These are phyloP conservation scores for Nannochloris sp. DNA, from an alignment of 139 green algal species.

Conservation along the genomic window DNA sequence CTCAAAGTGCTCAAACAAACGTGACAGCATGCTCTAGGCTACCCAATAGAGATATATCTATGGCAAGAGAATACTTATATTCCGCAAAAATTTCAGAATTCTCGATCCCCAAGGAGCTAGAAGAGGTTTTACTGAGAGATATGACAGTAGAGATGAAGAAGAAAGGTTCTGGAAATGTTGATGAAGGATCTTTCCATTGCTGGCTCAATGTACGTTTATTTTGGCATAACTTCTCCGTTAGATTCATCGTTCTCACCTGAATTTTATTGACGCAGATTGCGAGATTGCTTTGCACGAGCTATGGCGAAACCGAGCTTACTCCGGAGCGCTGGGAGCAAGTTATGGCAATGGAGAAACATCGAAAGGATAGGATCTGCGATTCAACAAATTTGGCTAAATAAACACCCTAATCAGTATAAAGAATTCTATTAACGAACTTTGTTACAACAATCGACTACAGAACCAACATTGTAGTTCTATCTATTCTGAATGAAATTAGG, in stretches of 20 bases:
- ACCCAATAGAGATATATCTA: slow-evolving; percentile 12
- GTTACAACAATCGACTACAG: no score
- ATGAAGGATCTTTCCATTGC: slow-evolving; percentile 21
- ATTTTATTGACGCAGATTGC: slow-evolving; percentile 3
- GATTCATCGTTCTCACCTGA: neutral
- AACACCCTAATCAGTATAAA: neutral
- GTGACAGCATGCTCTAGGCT: neutral
- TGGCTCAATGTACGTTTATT: slow-evolving; percentile 30
- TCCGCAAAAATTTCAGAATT: slow-evolving; percentile 20
- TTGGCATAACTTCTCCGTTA: neutral
- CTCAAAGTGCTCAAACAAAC: slow-evolving; percentile 8
- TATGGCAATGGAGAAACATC: slow-evolving; percentile 21
- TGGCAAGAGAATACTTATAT: slow-evolving; percentile 24
- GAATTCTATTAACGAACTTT: no score
- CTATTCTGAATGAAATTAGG: no score
- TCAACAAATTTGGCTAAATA: neutral
- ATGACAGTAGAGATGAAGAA: slow-evolving; percentile 23
- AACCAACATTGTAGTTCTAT: no score
- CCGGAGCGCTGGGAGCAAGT: slow-evolving; percentile 23
- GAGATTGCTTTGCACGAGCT: slow-evolving; percentile 27
- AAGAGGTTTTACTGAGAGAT: slow-evolving; percentile 14
- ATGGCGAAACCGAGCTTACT: slow-evolving; percentile 27
- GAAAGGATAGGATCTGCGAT: slow-evolving; percentile 12
- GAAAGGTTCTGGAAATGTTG: slow-evolving; percentile 3
- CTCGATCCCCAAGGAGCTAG: slow-evolving; percentile 12